These are phyloP conservation scores for Neofusicoccum sp. DNA, from an alignment of 2,329 filamentous ascomycete species.

Conservation along the genomic window DNA sequence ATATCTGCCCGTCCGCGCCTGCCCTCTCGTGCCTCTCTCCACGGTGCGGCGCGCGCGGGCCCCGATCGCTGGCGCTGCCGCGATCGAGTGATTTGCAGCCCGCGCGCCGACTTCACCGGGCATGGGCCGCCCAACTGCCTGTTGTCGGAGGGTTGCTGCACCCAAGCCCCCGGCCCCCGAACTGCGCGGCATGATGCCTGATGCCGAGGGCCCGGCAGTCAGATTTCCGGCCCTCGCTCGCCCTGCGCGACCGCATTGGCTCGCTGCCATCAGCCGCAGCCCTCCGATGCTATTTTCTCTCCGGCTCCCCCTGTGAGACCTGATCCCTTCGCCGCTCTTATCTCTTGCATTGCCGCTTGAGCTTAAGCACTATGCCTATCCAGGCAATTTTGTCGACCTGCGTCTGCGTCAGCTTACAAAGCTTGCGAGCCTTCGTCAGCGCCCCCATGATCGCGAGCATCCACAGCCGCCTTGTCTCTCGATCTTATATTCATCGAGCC, in stretches of 20 bases:
- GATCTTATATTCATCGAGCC: no score
- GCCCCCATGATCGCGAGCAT: no score
- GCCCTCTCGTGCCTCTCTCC: not conserved
- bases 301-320: conserved; percentile 10
- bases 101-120: not conserved
- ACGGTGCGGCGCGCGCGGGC: no score
- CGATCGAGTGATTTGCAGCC: not conserved
- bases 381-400: not conserved
- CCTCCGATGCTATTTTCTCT: not conserved
- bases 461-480: no score
- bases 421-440: not conserved
- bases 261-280: not conserved
- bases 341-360: not conserved
- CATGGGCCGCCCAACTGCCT: not conserved
- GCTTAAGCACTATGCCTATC: not conserved
- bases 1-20: not conserved
- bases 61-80: not conserved
- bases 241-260: not conserved
- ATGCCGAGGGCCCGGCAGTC: not conserved
- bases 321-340: not conserved
- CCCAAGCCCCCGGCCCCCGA: not conserved
- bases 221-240: not conserved
- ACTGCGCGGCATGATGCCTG: not conserved
- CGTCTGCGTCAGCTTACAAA: not conserved
- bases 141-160: not conserved